phyloP scores from a whole-genome alignment of 345 rosid genomes.

The Eucalyptus paniculata region DNA sequence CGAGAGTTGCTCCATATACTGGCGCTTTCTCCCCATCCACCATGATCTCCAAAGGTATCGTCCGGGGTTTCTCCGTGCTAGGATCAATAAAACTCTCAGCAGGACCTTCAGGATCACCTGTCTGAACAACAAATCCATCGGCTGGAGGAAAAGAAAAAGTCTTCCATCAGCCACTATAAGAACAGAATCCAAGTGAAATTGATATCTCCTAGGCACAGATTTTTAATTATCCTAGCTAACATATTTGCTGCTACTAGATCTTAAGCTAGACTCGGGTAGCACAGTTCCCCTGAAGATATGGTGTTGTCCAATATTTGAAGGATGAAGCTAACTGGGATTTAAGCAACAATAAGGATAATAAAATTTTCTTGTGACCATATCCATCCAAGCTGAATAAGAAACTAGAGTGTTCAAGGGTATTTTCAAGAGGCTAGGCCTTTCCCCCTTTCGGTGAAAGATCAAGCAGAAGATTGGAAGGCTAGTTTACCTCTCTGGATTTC shows the following conservation, averaged over 20 bases:
- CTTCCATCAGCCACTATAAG: neutral
- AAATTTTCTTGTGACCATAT: neutral
- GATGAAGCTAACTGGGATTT: neutral
- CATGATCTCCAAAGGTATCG: constrained; percentile 84
- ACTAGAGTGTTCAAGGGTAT: neutral
- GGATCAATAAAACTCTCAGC: constrained; percentile 96
- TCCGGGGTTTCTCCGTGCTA: constrained; percentile 79
- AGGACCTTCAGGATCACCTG: constrained; percentile 99
- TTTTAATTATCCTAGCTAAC: neutral
- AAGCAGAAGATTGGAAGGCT: neutral
- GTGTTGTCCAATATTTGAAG: neutral
- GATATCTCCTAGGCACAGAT: neutral
- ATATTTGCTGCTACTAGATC: neutral
- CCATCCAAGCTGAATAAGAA: neutral
- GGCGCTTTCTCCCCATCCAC: constrained; percentile 70
- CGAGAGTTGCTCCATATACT: constrained; percentile 73
- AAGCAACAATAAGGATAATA: neutral
- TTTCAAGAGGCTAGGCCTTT: neutral
- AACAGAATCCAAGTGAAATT: neutral
- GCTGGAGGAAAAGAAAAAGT: constrained; percentile 26
- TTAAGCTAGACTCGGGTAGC: neutral
- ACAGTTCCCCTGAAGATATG: neutral
- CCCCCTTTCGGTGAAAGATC: neutral
- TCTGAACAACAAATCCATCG: constrained; percentile 98
- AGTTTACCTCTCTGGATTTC: constrained; percentile 90